Evolutionary conservation across 1,284 basidiomycete genomes (phyloP).

Genomic region (Hortiboletus rubellus): DNA sequence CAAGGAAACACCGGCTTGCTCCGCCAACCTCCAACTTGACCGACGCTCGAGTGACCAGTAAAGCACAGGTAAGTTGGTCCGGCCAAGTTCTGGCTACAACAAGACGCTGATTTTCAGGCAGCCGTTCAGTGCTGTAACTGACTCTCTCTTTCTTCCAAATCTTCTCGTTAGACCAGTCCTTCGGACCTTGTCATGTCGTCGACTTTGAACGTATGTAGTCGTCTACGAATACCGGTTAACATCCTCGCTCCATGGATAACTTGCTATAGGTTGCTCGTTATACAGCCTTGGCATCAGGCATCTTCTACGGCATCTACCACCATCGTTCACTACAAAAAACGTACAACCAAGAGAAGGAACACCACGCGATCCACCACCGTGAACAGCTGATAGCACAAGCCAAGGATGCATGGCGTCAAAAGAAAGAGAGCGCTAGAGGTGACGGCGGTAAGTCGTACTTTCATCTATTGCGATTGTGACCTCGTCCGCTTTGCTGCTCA

Average conservation of each 20-base stretch:
- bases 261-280: constrained; percentile 86
- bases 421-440: constrained; percentile 55
- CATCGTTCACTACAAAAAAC: constrained; percentile 85
- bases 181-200: constrained; percentile 50
- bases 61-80: constrained; percentile 14
- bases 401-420: constrained; percentile 87
- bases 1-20: constrained; percentile 29
- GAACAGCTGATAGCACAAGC: constrained; percentile 84
- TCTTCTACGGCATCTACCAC: constrained; percentile 93
- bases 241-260: background rate
- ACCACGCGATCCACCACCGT: constrained; percentile 69
- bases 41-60: constrained; percentile 13
- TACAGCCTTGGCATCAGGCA: constrained; percentile 85
- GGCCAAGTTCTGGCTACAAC: background rate
- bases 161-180: constrained; percentile 12
- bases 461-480: background rate
- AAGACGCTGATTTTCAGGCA: constrained; percentile 10
- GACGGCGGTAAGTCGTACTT: constrained; percentile 48
- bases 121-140: constrained; percentile 14
- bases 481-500: background rate
- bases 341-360: constrained; percentile 71
- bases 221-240: constrained; percentile 18
- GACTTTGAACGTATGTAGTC: constrained; percentile 57
- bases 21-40: constrained; percentile 24
- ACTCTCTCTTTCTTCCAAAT: constrained; percentile 21